Evolutionary conservation across 129 eudicot species (phyloP), one percentile per base, ranked within the genome.

Genomic region (Escallonia herrerae): DNA sequence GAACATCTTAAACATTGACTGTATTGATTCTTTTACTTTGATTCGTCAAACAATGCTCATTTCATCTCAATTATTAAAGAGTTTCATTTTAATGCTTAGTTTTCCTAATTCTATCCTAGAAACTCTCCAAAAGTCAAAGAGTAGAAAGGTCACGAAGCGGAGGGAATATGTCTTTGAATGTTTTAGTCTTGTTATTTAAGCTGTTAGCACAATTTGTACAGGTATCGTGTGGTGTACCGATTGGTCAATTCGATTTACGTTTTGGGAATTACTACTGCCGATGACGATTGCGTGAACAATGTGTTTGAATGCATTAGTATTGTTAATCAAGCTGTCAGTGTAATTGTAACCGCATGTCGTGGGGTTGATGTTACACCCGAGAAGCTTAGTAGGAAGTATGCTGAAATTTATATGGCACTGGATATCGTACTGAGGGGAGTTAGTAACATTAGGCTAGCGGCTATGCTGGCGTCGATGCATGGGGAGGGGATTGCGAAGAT

Each of bases 311-410:
- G 96, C 67, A 88, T 88, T 57, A 78, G 83, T 52, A 88, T 84
- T 64, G 96, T 88, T 1, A 88, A 88, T 61, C 96, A 88, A 67
- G 96, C 91, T 0, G 96, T 88, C 14, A 77, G 83, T 72, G 98
- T 91, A 13, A 77, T 91, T 4, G 96, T 88, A 6, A 91, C 96
- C 2, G 96, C 98, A 1, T 91, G 98, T 65, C 96, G 98, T 53
- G 98, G 98, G 7, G 96, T 88, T 44, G 96, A 88, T 72, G 96
- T 88, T 22, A 91, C 96, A 0, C 95, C 95, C 3, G 98, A 91
- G 81, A 91, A 91, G 61, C 77, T 91, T 2, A 83, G 95, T 33
- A 85, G 83, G 82, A 91, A 91, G 44, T 91, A 91, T 7, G 84
- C 89, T 0, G 98, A 91, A 73, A 68, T 91, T 58, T 91, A 91